A percentile compares a stretch with the other conserved stretches of the same genome.
Conservation (phyloP, 768 basidiomycete genomes). For the Agaricus subrufescens region DNA sequence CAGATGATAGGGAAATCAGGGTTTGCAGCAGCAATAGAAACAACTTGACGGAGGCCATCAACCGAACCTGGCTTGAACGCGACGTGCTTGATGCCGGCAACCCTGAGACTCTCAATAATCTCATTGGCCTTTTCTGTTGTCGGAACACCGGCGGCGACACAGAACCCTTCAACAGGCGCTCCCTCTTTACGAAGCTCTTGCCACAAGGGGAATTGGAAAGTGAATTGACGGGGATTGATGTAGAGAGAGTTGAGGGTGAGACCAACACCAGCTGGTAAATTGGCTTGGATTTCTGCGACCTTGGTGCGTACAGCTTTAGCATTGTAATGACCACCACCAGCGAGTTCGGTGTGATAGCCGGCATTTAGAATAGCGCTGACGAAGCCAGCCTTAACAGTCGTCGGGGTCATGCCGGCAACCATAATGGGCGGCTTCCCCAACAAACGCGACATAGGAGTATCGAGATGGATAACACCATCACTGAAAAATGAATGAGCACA, state of each 20-base stretch:
- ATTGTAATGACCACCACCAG: constrained; percentile 98
- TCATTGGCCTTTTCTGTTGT: constrained; percentile 95
- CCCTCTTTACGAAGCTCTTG: constrained; percentile 96
- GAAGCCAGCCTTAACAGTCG: constrained; percentile 93
- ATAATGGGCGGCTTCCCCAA: constrained; percentile 97
- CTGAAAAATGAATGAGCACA: constrained; percentile 30
- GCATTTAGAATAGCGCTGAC: constrained; percentile 90
- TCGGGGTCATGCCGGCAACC: constrained; percentile 99
- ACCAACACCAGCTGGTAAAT: constrained; percentile 84
- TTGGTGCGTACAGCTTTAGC: constrained; percentile 83
- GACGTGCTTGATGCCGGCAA: constrained; percentile 90
- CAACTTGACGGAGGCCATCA: constrained; percentile 95
- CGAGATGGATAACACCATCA: constrained; percentile 88
- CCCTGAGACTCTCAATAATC: constrained; percentile 81
- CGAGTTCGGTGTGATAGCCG: constrained; percentile 95
- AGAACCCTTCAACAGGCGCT: constrained; percentile 96
- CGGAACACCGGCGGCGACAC: constrained; percentile 96
- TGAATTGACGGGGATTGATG: constrained; percentile 96
- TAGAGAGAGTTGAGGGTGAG: constrained; percentile 94
- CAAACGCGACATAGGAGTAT: constrained; percentile 95
- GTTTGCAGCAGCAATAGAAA: constrained; percentile 92
- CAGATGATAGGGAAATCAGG: constrained; percentile 96
- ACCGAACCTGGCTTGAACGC: constrained; percentile 98
- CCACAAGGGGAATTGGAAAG: constrained; percentile 97
- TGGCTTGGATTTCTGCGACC: constrained; percentile 85